These are phyloP conservation scores for Chlamydomonas sp. DNA, from an alignment of 139 green algal genomes.

Conservation along the genomic window DNA sequence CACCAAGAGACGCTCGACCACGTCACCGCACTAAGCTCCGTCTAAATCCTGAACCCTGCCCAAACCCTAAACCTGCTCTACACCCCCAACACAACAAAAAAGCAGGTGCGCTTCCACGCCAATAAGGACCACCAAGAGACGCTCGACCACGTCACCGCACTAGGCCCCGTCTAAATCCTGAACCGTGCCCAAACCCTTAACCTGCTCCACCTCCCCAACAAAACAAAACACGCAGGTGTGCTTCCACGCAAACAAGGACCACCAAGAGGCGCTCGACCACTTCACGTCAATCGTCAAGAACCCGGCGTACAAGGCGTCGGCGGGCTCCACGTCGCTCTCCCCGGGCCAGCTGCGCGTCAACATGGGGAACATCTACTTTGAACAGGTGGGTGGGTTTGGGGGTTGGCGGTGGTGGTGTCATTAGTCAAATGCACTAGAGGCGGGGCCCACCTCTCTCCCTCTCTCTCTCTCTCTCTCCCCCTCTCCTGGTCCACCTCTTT, in stretches of 20 bases:
- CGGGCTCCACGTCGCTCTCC: constrained; percentile 26
- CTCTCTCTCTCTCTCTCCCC: not conserved
- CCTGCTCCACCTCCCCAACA: no score
- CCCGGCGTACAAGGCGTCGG: constrained; percentile 37
- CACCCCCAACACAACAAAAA: no score
- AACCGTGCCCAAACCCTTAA: no score
- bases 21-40: no score
- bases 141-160: constrained; percentile 62
- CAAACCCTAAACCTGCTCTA: no score
- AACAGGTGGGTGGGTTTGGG: no score
- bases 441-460: no score
- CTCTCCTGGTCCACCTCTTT: not conserved
- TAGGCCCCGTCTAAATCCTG: no score
- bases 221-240: no score
- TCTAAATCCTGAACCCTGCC: no score
- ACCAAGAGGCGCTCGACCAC: constrained; percentile 60
- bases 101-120: constrained; percentile 34
- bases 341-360: constrained; percentile 68
- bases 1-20: constrained; percentile 59
- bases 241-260: constrained; percentile 53
- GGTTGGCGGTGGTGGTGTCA: no score
- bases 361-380: constrained; percentile 82
- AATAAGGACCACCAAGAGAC: constrained; percentile 66
- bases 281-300: constrained; percentile 67
- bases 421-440: no score